Conservation (phyloP, 1,139 yeast genomes). For the Arxiozyma telluris region DNA sequence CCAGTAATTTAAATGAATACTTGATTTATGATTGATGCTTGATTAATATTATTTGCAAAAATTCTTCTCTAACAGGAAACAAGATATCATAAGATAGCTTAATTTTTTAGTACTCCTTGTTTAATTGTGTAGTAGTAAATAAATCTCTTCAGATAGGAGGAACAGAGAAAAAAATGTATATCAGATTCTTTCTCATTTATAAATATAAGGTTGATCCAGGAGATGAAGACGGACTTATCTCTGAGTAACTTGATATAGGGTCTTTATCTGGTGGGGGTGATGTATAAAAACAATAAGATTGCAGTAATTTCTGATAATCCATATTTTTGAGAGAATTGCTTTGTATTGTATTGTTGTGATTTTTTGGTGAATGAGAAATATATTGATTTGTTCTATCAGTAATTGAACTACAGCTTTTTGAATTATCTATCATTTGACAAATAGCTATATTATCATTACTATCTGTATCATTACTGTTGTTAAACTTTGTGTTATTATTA, state of each 20-base stretch:
- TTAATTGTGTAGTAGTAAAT: no score
- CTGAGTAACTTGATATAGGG: not conserved
- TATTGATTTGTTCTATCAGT: not conserved
- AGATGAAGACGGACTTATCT: not conserved
- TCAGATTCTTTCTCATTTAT: conserved; percentile 1
- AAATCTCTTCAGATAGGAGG: not conserved
- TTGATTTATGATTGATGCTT: not conserved
- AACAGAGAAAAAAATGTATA: not conserved
- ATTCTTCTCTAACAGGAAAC: no score
- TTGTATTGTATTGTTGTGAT: not conserved
- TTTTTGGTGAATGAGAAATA: not conserved
- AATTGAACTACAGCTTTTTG: not conserved
- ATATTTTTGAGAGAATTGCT: conserved; percentile 9
- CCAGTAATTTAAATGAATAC: not conserved
- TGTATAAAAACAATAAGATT: conserved; percentile 22
- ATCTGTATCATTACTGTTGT: not conserved
- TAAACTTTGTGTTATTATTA: not conserved
- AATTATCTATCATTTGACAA: not conserved
- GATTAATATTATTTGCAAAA: not conserved
- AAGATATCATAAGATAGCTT: not conserved
- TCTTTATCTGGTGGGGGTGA: conserved; percentile 4
- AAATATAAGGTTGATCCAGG: not conserved
- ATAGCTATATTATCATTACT: not conserved
- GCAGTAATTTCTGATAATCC: conserved; percentile 22
- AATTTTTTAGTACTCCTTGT: not conserved